Base-by-base conservation (phyloP, 768 basidiomycete genomes). In the Fomitopsis pulvina region DNA sequence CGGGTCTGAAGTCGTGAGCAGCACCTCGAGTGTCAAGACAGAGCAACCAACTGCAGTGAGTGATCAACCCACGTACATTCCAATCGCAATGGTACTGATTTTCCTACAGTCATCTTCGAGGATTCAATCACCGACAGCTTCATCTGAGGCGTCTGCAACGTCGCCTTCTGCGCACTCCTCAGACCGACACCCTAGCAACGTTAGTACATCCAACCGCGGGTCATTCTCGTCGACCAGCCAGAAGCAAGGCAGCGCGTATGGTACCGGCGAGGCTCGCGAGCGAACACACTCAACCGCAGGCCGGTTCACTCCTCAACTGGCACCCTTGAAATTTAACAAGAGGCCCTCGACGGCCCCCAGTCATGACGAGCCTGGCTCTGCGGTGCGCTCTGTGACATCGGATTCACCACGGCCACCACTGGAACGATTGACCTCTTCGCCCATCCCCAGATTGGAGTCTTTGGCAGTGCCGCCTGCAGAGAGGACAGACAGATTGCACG, bases 401-500 rank as follows among this genome's bases (percentile, higher is more conserved):
- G 45, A 46, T n/a, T 37, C 32, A 26, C 21, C 30, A 22, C 28
- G 22, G 25, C 43, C 18, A 20, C 18, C 9, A 12, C n/a, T 27
- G 8, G 25, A 37, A 37, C 34, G 34, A 16, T 14, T 37, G 34
- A 37, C 50, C 22, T 48, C 58, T 7, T 52, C 53, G 16, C 55
- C 53, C 3, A 45, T 39, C 20, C 45, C 54, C 9, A 54, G 46
- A 30, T 48, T 54, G 47, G 56, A 60, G 41, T 52, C 54, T 25
- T 47, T 60, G n/a, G 37, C 51, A 3, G 54, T 59, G 4, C 57
- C 61, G 25, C 25, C 45, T 29, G 14, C 45, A 10, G 52, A 52
- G 26, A 41, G 53, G n/a, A 52, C 55, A 54, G 58, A 48, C 47
- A 56, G 45, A 6, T 16, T 54, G 4, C 63, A 62, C 47, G 66